Evolutionary conservation across 768 basidiomycete genomes (phyloP), one percentile per base, ranked within the genome.

Genomic region (Leccinum uliginosum): DNA sequence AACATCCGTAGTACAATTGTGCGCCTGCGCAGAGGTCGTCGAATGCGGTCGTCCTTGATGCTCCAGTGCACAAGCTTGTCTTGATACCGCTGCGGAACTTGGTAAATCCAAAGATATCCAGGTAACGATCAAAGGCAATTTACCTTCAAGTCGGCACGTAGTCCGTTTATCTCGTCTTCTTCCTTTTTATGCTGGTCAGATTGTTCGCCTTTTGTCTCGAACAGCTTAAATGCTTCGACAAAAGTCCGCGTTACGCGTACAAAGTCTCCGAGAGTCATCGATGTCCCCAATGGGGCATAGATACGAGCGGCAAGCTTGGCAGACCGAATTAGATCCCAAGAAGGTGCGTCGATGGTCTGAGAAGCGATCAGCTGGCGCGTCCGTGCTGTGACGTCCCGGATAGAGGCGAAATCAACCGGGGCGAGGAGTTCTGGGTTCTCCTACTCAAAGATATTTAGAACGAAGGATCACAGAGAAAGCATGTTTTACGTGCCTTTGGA

Each of bases 231-330:
- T 2, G 78, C 83, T 60, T 92, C 89, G 15, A 91, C 77, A 67
- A 94, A 95, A 44, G 80, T 76, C 65, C 86, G 79, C 40, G 81
- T 85, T 8, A 91, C 78, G 21, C 91, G 82, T 26, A 94, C 87
- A 67, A 91, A 83, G 68, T 95, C 89, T 11, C 93, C 92, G 15
- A 95, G 76, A 54, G 79, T 83, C 88, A 95, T 91, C 12, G 73
- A 76, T 14, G 93, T 94, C 43, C 93, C 93, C n/a, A 94, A 74
- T 3, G 93, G 93, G 6, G 84, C 90, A 63, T 95, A 95, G 47
- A 95, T 84, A 26, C 89, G 75, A 17, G 89, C 79, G 4, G 91
- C 89, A 46, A 89, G 78, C 68, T 91, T 91, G 23, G 87, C 85
- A 21, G 80, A 81, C 46, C 91, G 82, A 40, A 92, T 77, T 32